Percentiles rank a stretch among this genome's conserved stretches.
Evolutionary conservation across 352 stramenopile species (phyloP).

Genomic region (Pythium sp.): DNA sequence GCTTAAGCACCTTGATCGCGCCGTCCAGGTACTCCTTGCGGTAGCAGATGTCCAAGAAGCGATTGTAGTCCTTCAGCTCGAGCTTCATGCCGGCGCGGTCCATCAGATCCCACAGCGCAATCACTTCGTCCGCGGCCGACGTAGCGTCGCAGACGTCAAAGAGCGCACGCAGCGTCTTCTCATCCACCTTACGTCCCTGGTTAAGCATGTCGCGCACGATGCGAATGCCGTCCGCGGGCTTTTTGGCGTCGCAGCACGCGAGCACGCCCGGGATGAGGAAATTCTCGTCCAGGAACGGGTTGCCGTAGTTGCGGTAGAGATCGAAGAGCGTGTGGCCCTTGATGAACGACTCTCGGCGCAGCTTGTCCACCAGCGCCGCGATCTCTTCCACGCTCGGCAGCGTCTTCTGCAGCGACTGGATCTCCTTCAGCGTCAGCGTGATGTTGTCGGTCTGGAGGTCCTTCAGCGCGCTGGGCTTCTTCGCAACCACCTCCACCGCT

Average conservation of each 20-base stretch:
- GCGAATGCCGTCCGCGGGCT: slow-evolving; percentile 62
- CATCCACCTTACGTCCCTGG: slow-evolving; percentile 81
- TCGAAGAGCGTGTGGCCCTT: slow-evolving; percentile 80
- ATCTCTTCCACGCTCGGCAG: slow-evolving; percentile 67
- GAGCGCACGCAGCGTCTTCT: slow-evolving; percentile 65
- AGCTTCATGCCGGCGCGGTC: slow-evolving; percentile 54
- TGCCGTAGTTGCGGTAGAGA: slow-evolving; percentile 84
- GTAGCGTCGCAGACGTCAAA: slow-evolving; percentile 72
- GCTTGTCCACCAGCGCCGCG: slow-evolving; percentile 48
- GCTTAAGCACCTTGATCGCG: slow-evolving; percentile 73
- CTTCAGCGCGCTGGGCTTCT: slow-evolving; percentile 28
- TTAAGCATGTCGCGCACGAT: slow-evolving; percentile 84
- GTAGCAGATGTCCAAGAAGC: slow-evolving; percentile 77
- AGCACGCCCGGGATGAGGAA: slow-evolving; percentile 79
- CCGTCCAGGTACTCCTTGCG: slow-evolving; percentile 74
- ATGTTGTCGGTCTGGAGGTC: slow-evolving; percentile 59
- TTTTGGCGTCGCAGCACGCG: slow-evolving; percentile 75
- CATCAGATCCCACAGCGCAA: slow-evolving; percentile 75
- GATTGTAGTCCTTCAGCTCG: slow-evolving; percentile 57
- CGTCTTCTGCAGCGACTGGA: slow-evolving; percentile 70
- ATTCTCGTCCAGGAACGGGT: slow-evolving; percentile 78
- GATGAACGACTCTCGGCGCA: slow-evolving; percentile 69
- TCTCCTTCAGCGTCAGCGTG: slow-evolving; percentile 70
- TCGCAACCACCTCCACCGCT: neutral
- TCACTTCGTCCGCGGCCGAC: slow-evolving; percentile 52